These are phyloP conservation scores for Pyrenochaeta sp. DNA, from an alignment of 2,329 filamentous ascomycete genomes.

Conservation along the genomic window DNA sequence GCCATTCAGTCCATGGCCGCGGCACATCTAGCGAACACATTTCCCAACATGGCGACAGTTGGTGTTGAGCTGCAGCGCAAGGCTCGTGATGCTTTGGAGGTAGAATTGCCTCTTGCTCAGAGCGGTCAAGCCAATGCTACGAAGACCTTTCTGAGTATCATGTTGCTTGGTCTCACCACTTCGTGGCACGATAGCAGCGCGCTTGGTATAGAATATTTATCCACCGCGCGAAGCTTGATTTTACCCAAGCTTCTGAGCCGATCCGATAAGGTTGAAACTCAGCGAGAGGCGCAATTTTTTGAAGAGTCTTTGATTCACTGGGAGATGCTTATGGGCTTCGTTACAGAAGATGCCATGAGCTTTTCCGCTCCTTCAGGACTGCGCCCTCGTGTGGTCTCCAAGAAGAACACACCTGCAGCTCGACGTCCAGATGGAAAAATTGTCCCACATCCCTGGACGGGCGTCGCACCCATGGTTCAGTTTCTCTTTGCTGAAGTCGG, in stretches of 20 bases:
- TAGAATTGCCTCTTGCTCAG: conserved; percentile 57
- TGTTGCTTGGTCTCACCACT: conserved; percentile 67
- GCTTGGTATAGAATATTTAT: conserved; percentile 63
- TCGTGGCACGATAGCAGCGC: conserved; percentile 67
- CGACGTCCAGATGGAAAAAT: conserved; percentile 45
- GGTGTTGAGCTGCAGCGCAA: conserved; percentile 63
- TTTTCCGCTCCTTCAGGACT: conserved; percentile 40
- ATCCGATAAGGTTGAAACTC: conserved; percentile 41
- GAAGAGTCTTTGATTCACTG: conserved; percentile 65
- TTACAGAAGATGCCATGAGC: conserved; percentile 54
- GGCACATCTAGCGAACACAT: conserved; percentile 66
- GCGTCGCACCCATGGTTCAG: conserved; percentile 55
- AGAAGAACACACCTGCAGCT: conserved; percentile 31
- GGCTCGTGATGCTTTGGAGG: conserved; percentile 60
- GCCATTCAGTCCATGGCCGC: conserved; percentile 72
- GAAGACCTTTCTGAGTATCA: conserved; percentile 64
- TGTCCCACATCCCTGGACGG: conserved; percentile 61
- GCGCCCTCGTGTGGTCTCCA: conserved; percentile 30
- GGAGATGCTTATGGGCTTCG: conserved; percentile 67
- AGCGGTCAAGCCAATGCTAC: conserved; percentile 52
- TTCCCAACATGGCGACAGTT: conserved; percentile 61
- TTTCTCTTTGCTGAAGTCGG: conserved; percentile 58
- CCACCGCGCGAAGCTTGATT: conserved; percentile 55
- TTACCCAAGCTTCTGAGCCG: conserved; percentile 54
- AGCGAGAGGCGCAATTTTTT: conserved; percentile 59